Evolutionary conservation across 2,329 filamentous ascomycete genomes (phyloP).

Genomic region (Lachnellula subtilissima): DNA sequence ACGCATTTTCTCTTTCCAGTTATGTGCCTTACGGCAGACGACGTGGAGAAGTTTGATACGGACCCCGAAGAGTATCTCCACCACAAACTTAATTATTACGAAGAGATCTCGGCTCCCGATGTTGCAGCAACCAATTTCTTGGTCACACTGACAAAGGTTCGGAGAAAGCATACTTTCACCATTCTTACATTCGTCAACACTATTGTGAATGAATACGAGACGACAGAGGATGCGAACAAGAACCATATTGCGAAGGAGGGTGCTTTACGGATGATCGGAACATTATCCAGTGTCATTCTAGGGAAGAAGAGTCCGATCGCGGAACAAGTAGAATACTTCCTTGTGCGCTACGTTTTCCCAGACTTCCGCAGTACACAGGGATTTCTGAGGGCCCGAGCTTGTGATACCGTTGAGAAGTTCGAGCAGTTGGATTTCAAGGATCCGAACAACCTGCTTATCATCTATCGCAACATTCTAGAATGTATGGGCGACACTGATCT

Average conservation of each 20-base stretch:
- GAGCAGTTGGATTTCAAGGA: slow-evolving; percentile 97
- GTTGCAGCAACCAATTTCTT: slow-evolving; percentile 96
- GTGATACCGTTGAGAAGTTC: slow-evolving; percentile 97
- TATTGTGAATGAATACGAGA: slow-evolving; percentile 89
- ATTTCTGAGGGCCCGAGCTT: slow-evolving; percentile 88
- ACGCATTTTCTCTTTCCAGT: slow-evolving; percentile 95
- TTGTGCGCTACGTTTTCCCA: slow-evolving; percentile 96
- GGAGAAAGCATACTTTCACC: slow-evolving; percentile 92
- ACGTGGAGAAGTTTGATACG: slow-evolving; percentile 88
- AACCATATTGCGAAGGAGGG: slow-evolving; percentile 95
- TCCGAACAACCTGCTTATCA: slow-evolving; percentile 87
- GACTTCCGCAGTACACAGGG: slow-evolving; percentile 92
- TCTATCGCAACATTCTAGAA: slow-evolving; percentile 94
- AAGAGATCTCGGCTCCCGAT: slow-evolving; percentile 92
- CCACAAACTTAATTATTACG: slow-evolving; percentile 95
- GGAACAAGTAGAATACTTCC: slow-evolving; percentile 96
- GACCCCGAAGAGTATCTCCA: slow-evolving; percentile 97
- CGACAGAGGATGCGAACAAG: slow-evolving; percentile 80
- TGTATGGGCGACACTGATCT: slow-evolving; percentile 94
- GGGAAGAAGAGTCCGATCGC: slow-evolving; percentile 98
- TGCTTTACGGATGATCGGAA: slow-evolving; percentile 94
- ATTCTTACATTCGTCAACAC: slow-evolving; percentile 93
- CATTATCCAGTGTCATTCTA: slow-evolving; percentile 85
- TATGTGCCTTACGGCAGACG: slow-evolving; percentile 85
- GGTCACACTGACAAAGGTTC: slow-evolving; percentile 86